phyloP scores from a whole-genome alignment of 1,284 basidiomycete genomes.

The Neonothopanus nambi region DNA sequence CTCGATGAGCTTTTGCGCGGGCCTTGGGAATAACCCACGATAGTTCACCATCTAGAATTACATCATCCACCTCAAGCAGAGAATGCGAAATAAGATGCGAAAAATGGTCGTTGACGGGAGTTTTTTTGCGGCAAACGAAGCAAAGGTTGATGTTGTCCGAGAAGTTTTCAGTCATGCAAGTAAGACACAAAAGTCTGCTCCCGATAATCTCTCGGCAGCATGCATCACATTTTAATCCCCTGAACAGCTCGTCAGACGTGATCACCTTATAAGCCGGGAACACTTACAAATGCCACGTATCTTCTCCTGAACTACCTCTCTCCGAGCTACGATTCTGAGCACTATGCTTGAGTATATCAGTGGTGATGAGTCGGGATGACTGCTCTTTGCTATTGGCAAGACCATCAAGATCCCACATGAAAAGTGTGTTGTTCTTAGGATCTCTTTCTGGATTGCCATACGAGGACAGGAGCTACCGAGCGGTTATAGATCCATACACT shows the following conservation, averaged over 20 bases:
- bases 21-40: conserved; percentile 24
- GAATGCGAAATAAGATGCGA: background rate
- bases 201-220: conserved; percentile 33
- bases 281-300: too few relatives aligned
- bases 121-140: conserved; percentile 27
- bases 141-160: conserved; percentile 37
- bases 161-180: conserved; percentile 33
- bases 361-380: background rate
- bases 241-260: too few relatives aligned
- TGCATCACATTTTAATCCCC: conserved; percentile 34
- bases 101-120: background rate
- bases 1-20: background rate
- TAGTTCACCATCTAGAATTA: conserved; percentile 19
- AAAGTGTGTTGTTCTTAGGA: conserved; percentile 1
- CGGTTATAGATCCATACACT: background rate
- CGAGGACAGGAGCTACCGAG: conserved; percentile 8
- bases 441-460: background rate
- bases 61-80: conserved; percentile 19
- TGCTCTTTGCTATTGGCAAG: background rate
- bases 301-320: too few relatives aligned
- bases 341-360: background rate
- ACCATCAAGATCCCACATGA: background rate
- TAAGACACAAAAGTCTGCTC: conserved; percentile 30
- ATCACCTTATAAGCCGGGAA: too few relatives aligned
- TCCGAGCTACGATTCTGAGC: too few relatives aligned